A percentile compares a stretch with the other conserved stretches of the same genome.
These are phyloP conservation scores for Coemansia sp. DNA, from an alignment of 192 early-diverging fungal species.

Conservation along the genomic window DNA sequence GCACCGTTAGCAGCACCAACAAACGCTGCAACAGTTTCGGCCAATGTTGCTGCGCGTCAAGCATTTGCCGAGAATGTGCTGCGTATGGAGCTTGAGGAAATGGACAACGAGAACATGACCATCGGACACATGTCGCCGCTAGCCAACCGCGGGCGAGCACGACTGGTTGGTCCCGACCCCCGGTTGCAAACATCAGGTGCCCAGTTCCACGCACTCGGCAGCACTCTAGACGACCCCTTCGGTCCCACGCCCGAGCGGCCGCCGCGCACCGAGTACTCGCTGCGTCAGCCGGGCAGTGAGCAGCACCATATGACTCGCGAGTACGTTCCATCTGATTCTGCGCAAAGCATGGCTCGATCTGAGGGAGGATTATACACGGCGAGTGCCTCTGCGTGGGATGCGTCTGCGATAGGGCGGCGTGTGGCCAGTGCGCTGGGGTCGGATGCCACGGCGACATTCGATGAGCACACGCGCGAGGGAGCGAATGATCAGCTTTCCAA, in stretches of 20 bases:
- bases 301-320: neutral
- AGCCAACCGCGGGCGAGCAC: conserved; percentile 24
- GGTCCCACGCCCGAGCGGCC: conserved; percentile 26
- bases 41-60: conserved; percentile 3
- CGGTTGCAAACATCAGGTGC: conserved; percentile 8
- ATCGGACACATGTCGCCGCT: conserved; percentile 50
- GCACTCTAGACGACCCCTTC: conserved; percentile 35
- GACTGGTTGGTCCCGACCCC: neutral
- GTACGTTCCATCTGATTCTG: conserved; percentile 16
- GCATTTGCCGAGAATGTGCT: conserved; percentile 8
- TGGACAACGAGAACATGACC: conserved; percentile 47
- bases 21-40: conserved; percentile 1
- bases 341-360: conserved; percentile 3
- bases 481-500: conserved; percentile 21
- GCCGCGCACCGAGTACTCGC: neutral
- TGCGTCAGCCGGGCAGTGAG: neutral
- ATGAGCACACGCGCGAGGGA: conserved; percentile 1
- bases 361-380: neutral
- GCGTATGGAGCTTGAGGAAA: conserved; percentile 24
- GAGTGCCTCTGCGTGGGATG: neutral
- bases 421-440: conserved; percentile 10
- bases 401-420: conserved; percentile 2
- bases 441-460: conserved; percentile 35
- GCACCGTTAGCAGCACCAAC: neutral
- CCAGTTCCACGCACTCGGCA: conserved; percentile 30